Conservation (phyloP, 2,329 filamentous ascomycete genomes). For the Chaetomium strumarium region DNA sequence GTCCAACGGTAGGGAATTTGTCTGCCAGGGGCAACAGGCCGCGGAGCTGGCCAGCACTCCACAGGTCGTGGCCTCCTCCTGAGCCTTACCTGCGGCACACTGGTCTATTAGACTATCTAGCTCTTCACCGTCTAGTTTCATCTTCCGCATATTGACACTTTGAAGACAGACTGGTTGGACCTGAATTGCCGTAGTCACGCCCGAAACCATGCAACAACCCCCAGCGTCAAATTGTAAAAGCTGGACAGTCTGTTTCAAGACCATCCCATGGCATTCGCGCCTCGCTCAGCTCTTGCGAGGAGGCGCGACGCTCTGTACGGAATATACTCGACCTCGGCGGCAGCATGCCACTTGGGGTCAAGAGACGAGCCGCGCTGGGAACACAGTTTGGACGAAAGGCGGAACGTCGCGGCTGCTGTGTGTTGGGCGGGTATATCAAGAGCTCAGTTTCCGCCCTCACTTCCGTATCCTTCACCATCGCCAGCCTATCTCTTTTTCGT, state of each 20-base stretch:
- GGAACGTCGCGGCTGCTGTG: not conserved
- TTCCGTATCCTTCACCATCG: not conserved
- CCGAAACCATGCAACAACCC: not conserved
- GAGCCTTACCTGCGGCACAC: not conserved
- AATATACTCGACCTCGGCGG: not conserved
- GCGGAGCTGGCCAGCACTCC: not conserved
- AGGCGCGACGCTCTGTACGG: not conserved
- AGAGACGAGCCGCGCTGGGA: not conserved
- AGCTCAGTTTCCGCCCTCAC: not conserved
- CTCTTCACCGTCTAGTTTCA: not conserved
- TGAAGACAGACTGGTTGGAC: not conserved
- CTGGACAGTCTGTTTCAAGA: not conserved
- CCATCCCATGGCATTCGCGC: not conserved
- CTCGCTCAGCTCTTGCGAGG: not conserved
- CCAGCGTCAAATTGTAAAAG: not conserved
- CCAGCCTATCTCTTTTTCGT: not conserved
- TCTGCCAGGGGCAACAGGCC: not conserved
- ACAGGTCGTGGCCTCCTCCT: not conserved
- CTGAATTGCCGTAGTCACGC: not conserved
- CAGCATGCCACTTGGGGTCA: too few relatives aligned
- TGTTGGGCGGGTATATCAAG: not conserved
- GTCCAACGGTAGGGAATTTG: not conserved
- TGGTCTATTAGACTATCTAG: not conserved
- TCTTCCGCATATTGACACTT: not conserved
- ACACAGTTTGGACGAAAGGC: not conserved